Percentiles rank a stretch among this genome's conserved stretches.
Evolutionary conservation across 202 grass and related monocot genomes (phyloP).

Genomic region (Cymbopogon flexuosus): DNA sequence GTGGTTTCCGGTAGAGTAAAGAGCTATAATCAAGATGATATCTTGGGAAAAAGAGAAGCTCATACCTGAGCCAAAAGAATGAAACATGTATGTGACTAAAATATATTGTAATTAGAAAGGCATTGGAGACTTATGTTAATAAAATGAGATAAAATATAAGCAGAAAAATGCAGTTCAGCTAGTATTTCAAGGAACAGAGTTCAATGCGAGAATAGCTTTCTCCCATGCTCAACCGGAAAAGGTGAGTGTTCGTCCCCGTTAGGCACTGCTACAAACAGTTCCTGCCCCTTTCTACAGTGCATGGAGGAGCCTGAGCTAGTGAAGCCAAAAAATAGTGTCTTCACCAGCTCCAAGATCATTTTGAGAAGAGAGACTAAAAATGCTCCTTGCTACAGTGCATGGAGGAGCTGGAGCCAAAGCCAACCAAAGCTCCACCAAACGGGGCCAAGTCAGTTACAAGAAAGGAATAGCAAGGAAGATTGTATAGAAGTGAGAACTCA

Average conservation of each 20-base stretch:
- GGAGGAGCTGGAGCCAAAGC: not conserved
- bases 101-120: not conserved
- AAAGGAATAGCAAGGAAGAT: slow-evolving; percentile 27
- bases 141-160: slow-evolving; percentile 19
- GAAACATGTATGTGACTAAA: slow-evolving; percentile 16
- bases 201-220: not conserved
- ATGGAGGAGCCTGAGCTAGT: not conserved
- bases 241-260: not conserved
- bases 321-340: not conserved
- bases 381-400: not conserved
- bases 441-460: not conserved
- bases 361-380: not conserved
- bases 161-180: not conserved
- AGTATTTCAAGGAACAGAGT: not conserved
- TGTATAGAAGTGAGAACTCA: slow-evolving; percentile 41
- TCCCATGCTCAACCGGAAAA: slow-evolving; percentile 1
- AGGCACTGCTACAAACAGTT: not conserved
- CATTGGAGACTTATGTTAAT: not conserved
- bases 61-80: slow-evolving; percentile 65
- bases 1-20: slow-evolving; percentile 74
- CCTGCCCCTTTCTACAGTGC: not conserved
- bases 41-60: slow-evolving; percentile 96
- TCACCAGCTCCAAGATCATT: not conserved
- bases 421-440: not conserved
- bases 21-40: slow-evolving; percentile 99